These are phyloP conservation scores for Penicillium herquei DNA, from an alignment of 495 filamentous ascomycete species.

Conservation along the genomic window DNA sequence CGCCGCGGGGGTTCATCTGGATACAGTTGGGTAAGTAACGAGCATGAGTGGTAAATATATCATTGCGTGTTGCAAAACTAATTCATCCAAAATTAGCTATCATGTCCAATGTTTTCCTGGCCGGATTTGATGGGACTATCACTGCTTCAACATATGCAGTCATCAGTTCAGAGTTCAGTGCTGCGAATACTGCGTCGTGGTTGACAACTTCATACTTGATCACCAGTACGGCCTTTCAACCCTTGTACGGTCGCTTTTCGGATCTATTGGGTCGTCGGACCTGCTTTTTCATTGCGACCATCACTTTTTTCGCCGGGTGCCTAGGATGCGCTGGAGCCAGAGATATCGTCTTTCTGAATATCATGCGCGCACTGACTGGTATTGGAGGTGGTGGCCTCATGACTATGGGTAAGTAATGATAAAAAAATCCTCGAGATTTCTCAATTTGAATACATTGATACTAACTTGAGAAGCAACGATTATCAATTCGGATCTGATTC, in stretches of 20 bases:
- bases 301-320: slow-evolving; percentile 46
- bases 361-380: slow-evolving; percentile 74
- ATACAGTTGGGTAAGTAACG: slow-evolving; percentile 41
- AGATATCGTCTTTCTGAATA: slow-evolving; percentile 63
- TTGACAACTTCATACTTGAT: slow-evolving; percentile 64
- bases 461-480: slow-evolving; percentile 49
- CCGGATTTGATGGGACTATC: slow-evolving; percentile 65
- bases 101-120: slow-evolving; percentile 65
- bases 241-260: slow-evolving; percentile 45
- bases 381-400: slow-evolving; percentile 61
- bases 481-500: slow-evolving; percentile 65
- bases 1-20: slow-evolving; percentile 42
- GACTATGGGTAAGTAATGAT: slow-evolving; percentile 52
- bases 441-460: neutral
- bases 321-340: slow-evolving; percentile 47
- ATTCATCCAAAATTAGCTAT: slow-evolving; percentile 37
- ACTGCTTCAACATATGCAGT: slow-evolving; percentile 64
- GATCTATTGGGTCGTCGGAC: slow-evolving; percentile 44
- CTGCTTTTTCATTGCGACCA: slow-evolving; percentile 43
- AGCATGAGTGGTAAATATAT: no score
- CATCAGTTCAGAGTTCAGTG: slow-evolving; percentile 68
- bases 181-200: slow-evolving; percentile 62
- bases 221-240: slow-evolving; percentile 62
- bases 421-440: neutral
- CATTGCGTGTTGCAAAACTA: neutral